A percentile compares a stretch with the other conserved stretches of the same genome.
Evolutionary conservation across 768 basidiomycete species (phyloP).

Genomic region (Russula dissimulans): DNA sequence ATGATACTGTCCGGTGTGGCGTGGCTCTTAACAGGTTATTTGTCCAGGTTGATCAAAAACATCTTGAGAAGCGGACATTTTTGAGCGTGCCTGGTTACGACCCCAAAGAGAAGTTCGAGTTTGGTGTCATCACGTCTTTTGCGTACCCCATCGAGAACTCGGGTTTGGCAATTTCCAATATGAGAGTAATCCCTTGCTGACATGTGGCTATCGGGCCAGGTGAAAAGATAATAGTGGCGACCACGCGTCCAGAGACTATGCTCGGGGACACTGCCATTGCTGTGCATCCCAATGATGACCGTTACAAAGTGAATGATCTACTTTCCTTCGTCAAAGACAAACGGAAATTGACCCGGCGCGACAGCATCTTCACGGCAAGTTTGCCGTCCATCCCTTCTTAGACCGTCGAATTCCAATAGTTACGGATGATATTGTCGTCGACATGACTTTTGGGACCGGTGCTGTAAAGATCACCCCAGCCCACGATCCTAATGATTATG

Average conservation of each 20-base stretch:
- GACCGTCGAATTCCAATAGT: constrained; percentile 81
- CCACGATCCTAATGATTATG: constrained; percentile 96
- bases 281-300: constrained; percentile 85
- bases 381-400: constrained; percentile 82
- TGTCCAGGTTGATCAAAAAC: constrained; percentile 86
- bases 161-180: constrained; percentile 34
- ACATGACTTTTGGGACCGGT: constrained; percentile 95
- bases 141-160: constrained; percentile 86
- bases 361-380: constrained; percentile 91
- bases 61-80: constrained; percentile 74
- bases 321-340: neutral
- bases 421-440: constrained; percentile 72
- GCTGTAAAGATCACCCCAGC: constrained; percentile 99
- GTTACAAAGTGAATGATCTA: constrained; percentile 57
- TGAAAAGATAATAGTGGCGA: constrained; percentile 79
- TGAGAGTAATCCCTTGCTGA: neutral
- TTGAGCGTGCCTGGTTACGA: constrained; percentile 93
- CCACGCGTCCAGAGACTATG: constrained; percentile 98
- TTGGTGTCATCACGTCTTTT: constrained; percentile 94
- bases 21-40: neutral
- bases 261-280: constrained; percentile 96
- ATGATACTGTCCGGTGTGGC: neutral
- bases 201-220: constrained; percentile 35
- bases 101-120: constrained; percentile 90
- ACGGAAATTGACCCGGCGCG: too few species aligned